Percentiles rank a stretch among this genome's conserved stretches.
phyloP scores from a whole-genome alignment of 345 rosid species.

The Citrus reticulata region DNA sequence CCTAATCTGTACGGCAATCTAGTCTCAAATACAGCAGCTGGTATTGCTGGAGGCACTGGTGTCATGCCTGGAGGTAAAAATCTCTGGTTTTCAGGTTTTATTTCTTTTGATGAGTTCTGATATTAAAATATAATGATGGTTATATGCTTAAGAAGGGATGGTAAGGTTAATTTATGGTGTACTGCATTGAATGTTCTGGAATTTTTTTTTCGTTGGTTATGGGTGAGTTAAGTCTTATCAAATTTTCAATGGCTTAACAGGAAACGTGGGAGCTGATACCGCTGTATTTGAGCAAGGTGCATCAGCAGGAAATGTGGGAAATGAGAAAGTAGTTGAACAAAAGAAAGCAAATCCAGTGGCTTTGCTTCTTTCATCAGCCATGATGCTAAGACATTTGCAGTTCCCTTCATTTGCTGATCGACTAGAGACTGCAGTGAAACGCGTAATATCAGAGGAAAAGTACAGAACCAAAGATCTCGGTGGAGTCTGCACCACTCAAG shows the following conservation, averaged over 20 bases:
- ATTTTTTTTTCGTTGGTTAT: neutral
- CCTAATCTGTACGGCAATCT: conserved; percentile 92
- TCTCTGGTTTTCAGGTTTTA: neutral
- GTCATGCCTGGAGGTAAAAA: conserved; percentile 95
- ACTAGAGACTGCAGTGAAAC: conserved; percentile 77
- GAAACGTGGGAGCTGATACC: conserved; percentile 88
- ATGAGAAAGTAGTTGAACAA: conserved; percentile 46
- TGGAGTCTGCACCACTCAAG: conserved; percentile 68
- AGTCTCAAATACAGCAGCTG: conserved; percentile 86
- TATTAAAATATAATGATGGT: neutral
- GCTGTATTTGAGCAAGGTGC: conserved; percentile 99
- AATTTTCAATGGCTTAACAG: conserved; percentile 35
- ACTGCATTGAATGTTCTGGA: neutral
- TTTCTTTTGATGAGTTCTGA: neutral
- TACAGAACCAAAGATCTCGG: conserved; percentile 84
- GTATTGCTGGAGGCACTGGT: conserved; percentile 97
- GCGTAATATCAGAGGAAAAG: conserved; percentile 59
- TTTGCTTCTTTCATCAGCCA: conserved; percentile 87
- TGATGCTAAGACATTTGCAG: conserved; percentile 96
- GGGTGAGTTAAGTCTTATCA: neutral
- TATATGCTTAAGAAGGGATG: neutral
- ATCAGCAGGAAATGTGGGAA: conserved; percentile 96
- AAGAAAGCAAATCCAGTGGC: conserved; percentile 95
- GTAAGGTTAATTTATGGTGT: neutral
- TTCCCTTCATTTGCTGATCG: conserved; percentile 92